A percentile compares a stretch with the other conserved stretches of the same genome.
These are phyloP conservation scores for Hyaloscypha bicolor DNA, from an alignment of 495 filamentous ascomycete species.

Conservation along the genomic window DNA sequence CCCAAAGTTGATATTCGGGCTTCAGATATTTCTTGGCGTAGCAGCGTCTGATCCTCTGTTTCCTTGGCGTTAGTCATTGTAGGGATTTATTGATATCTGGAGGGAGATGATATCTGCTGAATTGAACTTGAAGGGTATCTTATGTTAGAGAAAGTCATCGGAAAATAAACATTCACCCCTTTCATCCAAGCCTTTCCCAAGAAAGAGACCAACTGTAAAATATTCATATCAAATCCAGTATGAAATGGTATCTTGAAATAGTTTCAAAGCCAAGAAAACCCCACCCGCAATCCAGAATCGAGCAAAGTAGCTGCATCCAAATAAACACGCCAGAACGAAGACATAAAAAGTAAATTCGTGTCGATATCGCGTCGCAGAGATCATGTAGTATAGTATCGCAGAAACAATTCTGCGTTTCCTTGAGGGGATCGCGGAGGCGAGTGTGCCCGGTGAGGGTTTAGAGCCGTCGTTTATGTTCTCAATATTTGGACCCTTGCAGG, in stretches of 20 bases:
- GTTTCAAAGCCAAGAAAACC: conserved; percentile 1
- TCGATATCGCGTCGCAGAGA: not conserved
- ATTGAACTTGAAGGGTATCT: not conserved
- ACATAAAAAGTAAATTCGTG: conserved; percentile 4
- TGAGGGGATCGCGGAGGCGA: not conserved
- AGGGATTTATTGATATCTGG: too few species aligned
- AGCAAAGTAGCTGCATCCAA: conserved; percentile 7
- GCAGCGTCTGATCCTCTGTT: too few species aligned
- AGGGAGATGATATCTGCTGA: too few species aligned
- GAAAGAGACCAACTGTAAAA: not conserved
- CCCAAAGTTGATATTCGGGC: too few species aligned
- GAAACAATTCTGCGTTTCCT: not conserved
- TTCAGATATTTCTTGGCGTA: too few species aligned
- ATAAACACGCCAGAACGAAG: conserved; percentile 4
- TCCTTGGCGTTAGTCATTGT: too few species aligned
- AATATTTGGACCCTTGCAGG: not conserved
- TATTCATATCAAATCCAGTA: not conserved
- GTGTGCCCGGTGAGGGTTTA: not conserved
- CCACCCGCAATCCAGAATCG: not conserved
- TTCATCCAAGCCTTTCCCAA: not conserved
- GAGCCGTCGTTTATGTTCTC: too few species aligned
- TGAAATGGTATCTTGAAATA: not conserved
- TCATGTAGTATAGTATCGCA: not conserved
- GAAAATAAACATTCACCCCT: not conserved
- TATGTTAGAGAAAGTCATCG: not conserved